Percentiles rank a stretch among this genome's conserved stretches.
Evolutionary conservation across 169 alveolate species (phyloP).

Genomic region (Babesia ovata): DNA sequence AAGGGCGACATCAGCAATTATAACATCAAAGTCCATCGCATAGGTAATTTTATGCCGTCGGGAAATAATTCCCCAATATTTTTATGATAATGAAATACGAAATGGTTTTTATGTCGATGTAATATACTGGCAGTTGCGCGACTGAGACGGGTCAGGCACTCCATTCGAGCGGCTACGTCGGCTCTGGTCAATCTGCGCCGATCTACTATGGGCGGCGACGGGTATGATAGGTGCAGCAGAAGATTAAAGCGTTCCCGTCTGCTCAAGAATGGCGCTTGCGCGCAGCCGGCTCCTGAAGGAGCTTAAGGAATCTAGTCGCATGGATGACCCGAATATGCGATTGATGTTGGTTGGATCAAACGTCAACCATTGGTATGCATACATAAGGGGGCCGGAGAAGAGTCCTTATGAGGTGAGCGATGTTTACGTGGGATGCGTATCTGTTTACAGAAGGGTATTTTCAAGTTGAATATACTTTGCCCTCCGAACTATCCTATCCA

Average conservation of each 20-base stretch:
- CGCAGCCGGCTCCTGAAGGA: slow-evolving; percentile 76
- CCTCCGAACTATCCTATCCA: slow-evolving; percentile 90
- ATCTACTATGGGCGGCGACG: slow-evolving; percentile 3
- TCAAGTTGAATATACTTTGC: slow-evolving; percentile 85
- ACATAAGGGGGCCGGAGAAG: slow-evolving; percentile 88
- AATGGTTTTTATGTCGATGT: background rate
- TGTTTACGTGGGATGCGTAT: background rate
- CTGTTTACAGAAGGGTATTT: slow-evolving; percentile 76
- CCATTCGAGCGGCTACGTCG: slow-evolving; percentile 20
- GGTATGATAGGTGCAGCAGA: background rate
- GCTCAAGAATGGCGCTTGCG: slow-evolving; percentile 58
- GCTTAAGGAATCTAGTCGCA: slow-evolving; percentile 72
- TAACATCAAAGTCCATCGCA: slow-evolving; percentile 28
- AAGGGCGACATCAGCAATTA: slow-evolving; percentile 11
- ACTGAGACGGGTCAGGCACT: slow-evolving; percentile 23
- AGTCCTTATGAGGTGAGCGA: slow-evolving; percentile 89
- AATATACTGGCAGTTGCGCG: slow-evolving; percentile 21
- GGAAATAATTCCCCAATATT: background rate
- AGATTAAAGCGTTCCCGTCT: background rate
- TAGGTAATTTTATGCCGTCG: slow-evolving; percentile 8
- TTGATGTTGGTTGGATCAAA: slow-evolving; percentile 40
- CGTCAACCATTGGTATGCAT: slow-evolving; percentile 84
- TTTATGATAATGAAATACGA: background rate
- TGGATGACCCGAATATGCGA: slow-evolving; percentile 74
- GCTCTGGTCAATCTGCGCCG: slow-evolving; percentile 35